These are phyloP conservation scores for Boletus rubropictus DNA, from an alignment of 768 basidiomycete genomes.

Conservation along the genomic window DNA sequence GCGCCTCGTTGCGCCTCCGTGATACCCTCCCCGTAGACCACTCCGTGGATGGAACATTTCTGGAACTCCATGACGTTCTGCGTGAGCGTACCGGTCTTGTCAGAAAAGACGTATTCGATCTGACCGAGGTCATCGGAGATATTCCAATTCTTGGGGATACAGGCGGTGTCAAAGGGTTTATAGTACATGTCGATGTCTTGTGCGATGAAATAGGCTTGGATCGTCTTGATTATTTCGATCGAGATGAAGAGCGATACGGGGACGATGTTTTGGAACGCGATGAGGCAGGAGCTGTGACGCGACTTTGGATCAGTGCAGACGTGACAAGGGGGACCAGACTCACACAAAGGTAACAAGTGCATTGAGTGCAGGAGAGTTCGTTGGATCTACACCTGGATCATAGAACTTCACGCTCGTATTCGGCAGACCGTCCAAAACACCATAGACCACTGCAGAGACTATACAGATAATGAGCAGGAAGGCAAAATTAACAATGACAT, in stretches of 20 bases:
- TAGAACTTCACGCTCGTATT: slow-evolving; percentile 69
- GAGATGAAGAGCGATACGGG: slow-evolving; percentile 96
- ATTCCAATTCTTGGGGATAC: slow-evolving; percentile 96
- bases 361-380: slow-evolving; percentile 58
- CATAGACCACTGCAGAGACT: slow-evolving; percentile 69
- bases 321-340: slow-evolving; percentile 29
- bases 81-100: slow-evolving; percentile 95
- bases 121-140: slow-evolving; percentile 98
- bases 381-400: slow-evolving; percentile 60
- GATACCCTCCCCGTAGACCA: slow-evolving; percentile 87
- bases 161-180: slow-evolving; percentile 74
- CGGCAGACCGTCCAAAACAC: slow-evolving; percentile 53
- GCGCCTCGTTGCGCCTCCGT: slow-evolving; percentile 95
- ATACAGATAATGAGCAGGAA: slow-evolving; percentile 74
- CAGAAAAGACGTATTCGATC: slow-evolving; percentile 92
- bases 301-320: slow-evolving; percentile 1
- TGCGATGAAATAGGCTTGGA: slow-evolving; percentile 94
- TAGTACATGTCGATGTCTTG: slow-evolving; percentile 98
- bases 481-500: slow-evolving; percentile 90
- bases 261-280: slow-evolving; percentile 96
- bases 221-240: slow-evolving; percentile 96
- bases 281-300: slow-evolving; percentile 70
- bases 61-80: slow-evolving; percentile 99
- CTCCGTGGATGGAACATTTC: slow-evolving; percentile 82
- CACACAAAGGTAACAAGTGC: slow-evolving; percentile 88